These are phyloP conservation scores for Yamadazyma philogaea DNA, from an alignment of 805 yeast genomes.

Conservation along the genomic window DNA sequence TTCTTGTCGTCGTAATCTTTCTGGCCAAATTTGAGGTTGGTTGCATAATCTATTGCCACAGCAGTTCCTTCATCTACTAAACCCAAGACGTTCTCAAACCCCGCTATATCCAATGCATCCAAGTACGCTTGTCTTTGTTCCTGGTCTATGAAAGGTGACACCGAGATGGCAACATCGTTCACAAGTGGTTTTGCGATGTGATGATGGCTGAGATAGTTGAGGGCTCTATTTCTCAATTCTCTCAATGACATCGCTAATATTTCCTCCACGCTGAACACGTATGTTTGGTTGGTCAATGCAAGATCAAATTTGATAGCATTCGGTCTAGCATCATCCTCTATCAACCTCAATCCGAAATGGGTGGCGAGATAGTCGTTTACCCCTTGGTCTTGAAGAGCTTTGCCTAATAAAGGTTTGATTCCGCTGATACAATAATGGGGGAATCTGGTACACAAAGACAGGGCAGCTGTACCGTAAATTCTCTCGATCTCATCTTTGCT, in stretches of 20 bases:
- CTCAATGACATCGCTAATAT: constrained; percentile 76
- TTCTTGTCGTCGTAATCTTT: constrained; percentile 35
- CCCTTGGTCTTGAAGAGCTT: constrained; percentile 44
- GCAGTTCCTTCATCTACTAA: constrained; percentile 92
- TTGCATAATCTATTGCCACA: constrained; percentile 77
- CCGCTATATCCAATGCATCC: constrained; percentile 73
- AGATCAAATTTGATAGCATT: constrained; percentile 57
- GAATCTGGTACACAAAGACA: constrained; percentile 64
- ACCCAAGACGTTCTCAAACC: constrained; percentile 53
- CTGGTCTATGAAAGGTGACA: constrained; percentile 68
- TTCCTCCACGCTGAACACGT: constrained; percentile 62
- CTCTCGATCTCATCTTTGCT: constrained; percentile 56
- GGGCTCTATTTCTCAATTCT: constrained; percentile 64
- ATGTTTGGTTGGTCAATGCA: constrained; percentile 30
- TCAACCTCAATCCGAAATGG: constrained; percentile 61
- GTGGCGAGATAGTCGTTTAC: constrained; percentile 45
- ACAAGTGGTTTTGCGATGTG: constrained; percentile 49
- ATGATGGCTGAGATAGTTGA: constrained; percentile 52
- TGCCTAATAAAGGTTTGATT: constrained; percentile 72
- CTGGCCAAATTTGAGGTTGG: constrained; percentile 41
- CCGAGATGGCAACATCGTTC: constrained; percentile 68
- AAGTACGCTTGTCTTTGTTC: constrained; percentile 66
- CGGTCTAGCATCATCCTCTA: constrained; percentile 35
- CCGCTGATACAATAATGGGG: constrained; percentile 69
- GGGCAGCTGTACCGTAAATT: constrained; percentile 73